Base-by-base conservation (phyloP, 1,284 basidiomycete genomes). In the Trichosporon ovoides region DNA sequence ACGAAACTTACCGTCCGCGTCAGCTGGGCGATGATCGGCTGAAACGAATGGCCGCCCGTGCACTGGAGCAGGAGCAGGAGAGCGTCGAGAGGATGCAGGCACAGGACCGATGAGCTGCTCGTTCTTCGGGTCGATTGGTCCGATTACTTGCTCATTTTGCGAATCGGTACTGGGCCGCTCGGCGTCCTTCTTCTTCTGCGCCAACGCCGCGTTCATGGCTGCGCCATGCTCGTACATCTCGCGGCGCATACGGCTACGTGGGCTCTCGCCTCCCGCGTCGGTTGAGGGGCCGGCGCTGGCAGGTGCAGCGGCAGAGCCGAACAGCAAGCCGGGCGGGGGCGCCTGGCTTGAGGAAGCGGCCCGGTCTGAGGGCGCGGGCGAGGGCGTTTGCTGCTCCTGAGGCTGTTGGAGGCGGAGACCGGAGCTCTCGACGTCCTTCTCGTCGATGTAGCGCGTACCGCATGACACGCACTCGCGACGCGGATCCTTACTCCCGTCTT, bases 1-100 rank as follows among this genome's bases (percentile, higher is more conserved):
- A 71, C 97, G 80, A 46, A 79, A 69, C 43, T 72, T 66, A 18
- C 75, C 75, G 61, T 75, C 72, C 1, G 60, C 53, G 12, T 28
- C 20, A 12, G 55, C 55, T 2, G 71, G 71, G n/a, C 64, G 55
- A 51, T 74, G 51, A 18, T 70, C 60, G 2, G 69, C 66, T 0
- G 70, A 62, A 5, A 68, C 67, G 53, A 76, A 76, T 13, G 46
- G 49, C 7, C 31, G 33, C 19, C 12, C 28, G 19, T 38, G 19
- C 5, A 19, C 9, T 19, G 37, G 2, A 3, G 49, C 13, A 13
- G 18, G 24, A 14, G 48, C 11, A 2, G 20, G 4, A 16, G 51
- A 16, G 20, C 24, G 51, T 14, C 3, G n/a, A 4, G n/a, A 12
- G 7, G n/a, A 52, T 2, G 14, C 12, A 10, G 52, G 24, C 5